A percentile compares a stretch with the other conserved stretches of the same genome.
Conservation (phyloP, 1,139 yeast species). For the Suhomyces chickasaworum region DNA sequence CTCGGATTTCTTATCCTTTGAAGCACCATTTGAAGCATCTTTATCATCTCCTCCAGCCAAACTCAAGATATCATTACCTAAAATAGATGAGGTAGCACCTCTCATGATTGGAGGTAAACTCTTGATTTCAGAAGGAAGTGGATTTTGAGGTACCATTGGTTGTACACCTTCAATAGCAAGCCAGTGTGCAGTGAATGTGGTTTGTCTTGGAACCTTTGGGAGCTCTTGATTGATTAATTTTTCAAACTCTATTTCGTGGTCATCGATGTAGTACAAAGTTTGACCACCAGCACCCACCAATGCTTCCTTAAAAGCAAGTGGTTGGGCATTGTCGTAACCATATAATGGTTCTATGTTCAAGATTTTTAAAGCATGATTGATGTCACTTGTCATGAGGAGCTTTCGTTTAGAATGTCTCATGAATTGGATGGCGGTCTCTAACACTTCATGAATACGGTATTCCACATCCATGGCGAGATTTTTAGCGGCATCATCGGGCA, state of each 20-base stretch:
- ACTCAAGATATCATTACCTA: slow-evolving; percentile 45
- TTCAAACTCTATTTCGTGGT: slow-evolving; percentile 90
- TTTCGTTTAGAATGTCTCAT: slow-evolving; percentile 93
- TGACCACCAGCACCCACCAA: slow-evolving; percentile 87
- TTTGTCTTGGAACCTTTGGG: slow-evolving; percentile 91
- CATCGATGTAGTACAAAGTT: slow-evolving; percentile 87
- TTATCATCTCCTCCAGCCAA: slow-evolving; percentile 24
- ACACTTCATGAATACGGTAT: slow-evolving; percentile 90
- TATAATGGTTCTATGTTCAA: slow-evolving; percentile 87
- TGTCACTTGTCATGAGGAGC: slow-evolving; percentile 77
- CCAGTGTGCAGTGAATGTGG: slow-evolving; percentile 97
- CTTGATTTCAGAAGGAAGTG: slow-evolving; percentile 74
- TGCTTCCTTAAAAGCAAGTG: slow-evolving; percentile 76
- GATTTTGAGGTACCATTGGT: slow-evolving; percentile 97
- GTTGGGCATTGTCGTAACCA: slow-evolving; percentile 67
- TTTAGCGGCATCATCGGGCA: slow-evolving; percentile 91
- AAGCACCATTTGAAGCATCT: slow-evolving; percentile 17
- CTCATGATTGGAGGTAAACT: slow-evolving; percentile 65
- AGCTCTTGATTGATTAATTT: slow-evolving; percentile 90
- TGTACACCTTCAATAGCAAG: slow-evolving; percentile 98
- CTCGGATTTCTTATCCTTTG: slow-evolving; percentile 39
- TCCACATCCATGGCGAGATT: slow-evolving; percentile 98
- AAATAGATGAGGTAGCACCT: slow-evolving; percentile 62
- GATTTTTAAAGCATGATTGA: slow-evolving; percentile 77
- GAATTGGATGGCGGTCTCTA: slow-evolving; percentile 93